Evolutionary conservation across 495 filamentous ascomycete genomes (phyloP).

Genomic region (Podospora pseudoanserina): DNA sequence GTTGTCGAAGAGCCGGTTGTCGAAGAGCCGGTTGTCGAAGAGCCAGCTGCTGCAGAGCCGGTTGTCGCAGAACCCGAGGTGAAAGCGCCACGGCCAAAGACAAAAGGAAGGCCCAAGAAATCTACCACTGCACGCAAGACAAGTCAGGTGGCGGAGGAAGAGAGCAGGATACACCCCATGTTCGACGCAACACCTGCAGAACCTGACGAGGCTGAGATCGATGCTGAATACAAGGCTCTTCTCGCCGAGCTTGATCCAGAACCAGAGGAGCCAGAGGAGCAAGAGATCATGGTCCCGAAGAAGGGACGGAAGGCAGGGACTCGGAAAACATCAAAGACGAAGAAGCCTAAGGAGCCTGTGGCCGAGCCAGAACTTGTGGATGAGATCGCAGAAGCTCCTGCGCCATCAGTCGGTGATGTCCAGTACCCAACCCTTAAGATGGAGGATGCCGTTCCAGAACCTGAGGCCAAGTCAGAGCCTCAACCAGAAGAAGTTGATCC

Average conservation of each 20-base stretch:
- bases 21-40: slow-evolving; percentile 26
- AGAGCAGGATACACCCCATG: slow-evolving; percentile 38
- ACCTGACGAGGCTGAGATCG: slow-evolving; percentile 45
- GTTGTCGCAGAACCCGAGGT: slow-evolving; percentile 36
- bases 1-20: slow-evolving; percentile 34
- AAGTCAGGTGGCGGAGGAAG: slow-evolving; percentile 35
- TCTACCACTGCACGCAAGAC: slow-evolving; percentile 32
- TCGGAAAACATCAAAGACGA: slow-evolving; percentile 43
- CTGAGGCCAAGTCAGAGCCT: slow-evolving; percentile 28
- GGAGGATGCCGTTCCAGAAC: slow-evolving; percentile 26
- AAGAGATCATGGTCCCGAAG: slow-evolving; percentile 36
- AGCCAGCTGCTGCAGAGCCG: slow-evolving; percentile 44
- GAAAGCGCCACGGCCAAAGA: slow-evolving; percentile 29
- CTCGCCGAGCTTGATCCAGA: slow-evolving; percentile 43
- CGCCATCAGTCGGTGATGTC: slow-evolving; percentile 18
- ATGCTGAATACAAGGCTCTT: slow-evolving; percentile 43
- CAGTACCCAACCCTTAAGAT: slow-evolving; percentile 14
- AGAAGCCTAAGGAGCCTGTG: slow-evolving; percentile 39
- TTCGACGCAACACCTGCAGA: slow-evolving; percentile 41
- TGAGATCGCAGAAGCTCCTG: slow-evolving; percentile 24
- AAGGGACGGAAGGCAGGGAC: slow-evolving; percentile 44
- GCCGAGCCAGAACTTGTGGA: slow-evolving; percentile 19
- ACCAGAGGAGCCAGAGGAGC: slow-evolving; percentile 23
- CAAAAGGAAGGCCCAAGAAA: slow-evolving; percentile 38
- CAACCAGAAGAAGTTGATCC: slow-evolving; percentile 35